Conservation (phyloP, 345 rosid genomes). For the Boechera retrofracta region DNA sequence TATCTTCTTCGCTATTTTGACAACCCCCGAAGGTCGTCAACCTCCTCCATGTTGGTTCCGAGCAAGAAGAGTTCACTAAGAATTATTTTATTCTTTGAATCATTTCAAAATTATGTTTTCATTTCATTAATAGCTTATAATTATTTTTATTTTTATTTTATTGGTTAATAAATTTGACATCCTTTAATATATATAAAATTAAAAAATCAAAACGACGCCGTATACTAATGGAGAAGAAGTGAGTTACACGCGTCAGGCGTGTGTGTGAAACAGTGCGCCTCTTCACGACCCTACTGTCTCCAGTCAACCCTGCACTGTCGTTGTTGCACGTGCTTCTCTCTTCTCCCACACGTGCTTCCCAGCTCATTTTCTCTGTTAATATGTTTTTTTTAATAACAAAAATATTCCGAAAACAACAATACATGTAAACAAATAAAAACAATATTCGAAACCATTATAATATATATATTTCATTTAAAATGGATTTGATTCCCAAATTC, state of each 20-base stretch:
- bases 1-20: too few species aligned
- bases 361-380: conserved; percentile 37
- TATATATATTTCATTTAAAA: not conserved
- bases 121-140: too few species aligned
- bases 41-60: too few species aligned
- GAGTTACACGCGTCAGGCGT: conserved; percentile 27
- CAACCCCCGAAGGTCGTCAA: too few species aligned
- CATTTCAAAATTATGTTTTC: too few species aligned
- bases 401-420: conserved; percentile 18
- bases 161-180: not conserved
- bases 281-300: conserved; percentile 39
- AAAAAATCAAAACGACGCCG: not conserved
- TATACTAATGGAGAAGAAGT: not conserved
- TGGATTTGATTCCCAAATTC: conserved; percentile 42
- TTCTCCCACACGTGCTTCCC: conserved; percentile 41
- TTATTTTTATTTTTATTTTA: too few species aligned
- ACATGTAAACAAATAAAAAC: not conserved
- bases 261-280: conserved; percentile 30
- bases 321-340: conserved; percentile 45
- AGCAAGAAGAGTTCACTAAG: too few species aligned
- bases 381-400: not conserved
- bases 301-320: conserved; percentile 48
- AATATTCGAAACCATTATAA: conserved; percentile 9
- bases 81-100: too few species aligned
- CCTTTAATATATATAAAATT: too few species aligned